phyloP scores from a whole-genome alignment of 495 filamentous ascomycete genomes.

The Aspergillus carlsbadensis region DNA sequence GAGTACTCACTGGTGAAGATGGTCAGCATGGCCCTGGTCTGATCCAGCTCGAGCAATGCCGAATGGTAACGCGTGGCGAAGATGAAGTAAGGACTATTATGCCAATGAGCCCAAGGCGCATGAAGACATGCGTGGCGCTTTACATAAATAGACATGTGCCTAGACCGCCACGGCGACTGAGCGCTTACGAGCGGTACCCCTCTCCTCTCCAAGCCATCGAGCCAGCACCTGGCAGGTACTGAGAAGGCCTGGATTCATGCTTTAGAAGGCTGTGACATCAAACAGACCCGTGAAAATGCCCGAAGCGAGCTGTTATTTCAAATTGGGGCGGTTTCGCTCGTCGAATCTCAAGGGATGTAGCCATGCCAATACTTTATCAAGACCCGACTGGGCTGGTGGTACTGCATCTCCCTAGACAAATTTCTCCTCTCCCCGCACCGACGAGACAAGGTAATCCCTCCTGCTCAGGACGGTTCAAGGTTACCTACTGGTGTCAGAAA shows the following conservation, averaged over 20 bases:
- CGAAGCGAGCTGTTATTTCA: background rate
- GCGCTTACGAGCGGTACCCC: background rate
- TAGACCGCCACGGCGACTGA: background rate
- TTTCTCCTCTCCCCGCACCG: background rate
- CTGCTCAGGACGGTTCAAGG: too few species aligned
- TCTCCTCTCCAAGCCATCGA: background rate
- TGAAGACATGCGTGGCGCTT: background rate
- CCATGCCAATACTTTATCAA: background rate
- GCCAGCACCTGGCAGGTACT: too few species aligned
- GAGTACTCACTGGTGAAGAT: background rate
- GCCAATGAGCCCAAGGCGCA: background rate
- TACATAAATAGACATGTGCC: background rate
- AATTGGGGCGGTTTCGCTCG: background rate
- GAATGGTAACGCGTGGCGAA: background rate
- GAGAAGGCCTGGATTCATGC: background rate
- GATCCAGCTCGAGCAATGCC: background rate
- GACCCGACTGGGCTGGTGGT: background rate
- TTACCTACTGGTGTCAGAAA: background rate
- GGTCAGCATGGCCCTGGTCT: background rate
- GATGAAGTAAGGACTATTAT: conserved; percentile 1
- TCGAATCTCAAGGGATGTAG: background rate
- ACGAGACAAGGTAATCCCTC: background rate
- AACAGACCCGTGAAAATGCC: background rate
- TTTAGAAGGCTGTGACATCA: conserved; percentile 11
- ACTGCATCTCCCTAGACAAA: background rate